Base-by-base conservation (phyloP, 441 rosid species). In the Brassica balearica region DNA sequence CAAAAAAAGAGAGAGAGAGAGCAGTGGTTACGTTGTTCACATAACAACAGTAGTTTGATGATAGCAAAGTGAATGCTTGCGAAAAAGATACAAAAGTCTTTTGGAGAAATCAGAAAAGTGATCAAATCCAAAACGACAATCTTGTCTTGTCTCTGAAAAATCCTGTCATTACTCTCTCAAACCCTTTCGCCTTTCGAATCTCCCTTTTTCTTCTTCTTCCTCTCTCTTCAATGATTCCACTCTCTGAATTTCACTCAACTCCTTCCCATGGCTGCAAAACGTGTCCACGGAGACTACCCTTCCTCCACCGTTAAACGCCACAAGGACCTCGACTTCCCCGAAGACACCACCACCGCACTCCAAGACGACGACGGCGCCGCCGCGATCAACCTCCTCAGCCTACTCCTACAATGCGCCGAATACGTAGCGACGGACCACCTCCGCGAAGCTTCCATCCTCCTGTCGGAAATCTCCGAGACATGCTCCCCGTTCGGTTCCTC, bases 401-500 rank as follows among this genome's bases (percentile, higher is more conserved):
- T 94, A 20, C 79, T 94, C 68, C 87, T 94, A 4, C 97, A 92
- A 82, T 94, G 96, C 85, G 97, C 97, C 25, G 97, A 94, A 79
- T 86, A 86, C 80, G 96, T 94, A 1, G 95, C 96, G 15, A 88
- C 84, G 82, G 89, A 92, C 32, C 87, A 88, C 61, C 94, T 94
- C 67, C 77, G 73, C 15, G 87, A 86, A 55, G 98, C 97, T 34
- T 84, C 86, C 2, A 92, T 85, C 7, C 90, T 94, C 15, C 71
- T 94, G 2, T 92, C 94, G 0, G 92, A 92, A 86, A 89, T 94
- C 72, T 84, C 90, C 8, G 91, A 88, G 82, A 86, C 88, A 1
- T 87, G 94, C 14, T 89, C 98, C 15, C 98, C 98, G 25, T 92
- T 85, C 64, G 96, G 90, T 5, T 89, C 98, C 2, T 94, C 98